phyloP scores from a whole-genome alignment of 768 basidiomycete genomes.

The Multifurca ochricompacta region DNA sequence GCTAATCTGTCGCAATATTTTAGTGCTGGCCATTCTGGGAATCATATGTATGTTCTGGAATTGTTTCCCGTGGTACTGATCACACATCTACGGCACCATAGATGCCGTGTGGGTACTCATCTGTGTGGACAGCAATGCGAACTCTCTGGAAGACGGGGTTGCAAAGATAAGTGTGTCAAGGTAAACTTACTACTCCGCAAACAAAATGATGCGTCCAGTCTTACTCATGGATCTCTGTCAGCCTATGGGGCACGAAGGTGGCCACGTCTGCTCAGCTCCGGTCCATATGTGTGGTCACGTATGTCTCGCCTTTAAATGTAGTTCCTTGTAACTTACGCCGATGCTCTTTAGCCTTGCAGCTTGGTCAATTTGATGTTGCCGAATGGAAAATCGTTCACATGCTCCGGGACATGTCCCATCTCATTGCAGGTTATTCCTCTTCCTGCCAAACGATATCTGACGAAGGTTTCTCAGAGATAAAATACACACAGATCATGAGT shows the following conservation, averaged over 20 bases:
- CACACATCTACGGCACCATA: slow-evolving; percentile 19
- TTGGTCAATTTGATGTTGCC: slow-evolving; percentile 6
- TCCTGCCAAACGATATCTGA: neutral
- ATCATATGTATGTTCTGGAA: slow-evolving; percentile 37
- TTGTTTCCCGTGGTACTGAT: neutral
- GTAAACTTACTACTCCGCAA: too few species aligned
- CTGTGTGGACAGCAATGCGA: slow-evolving; percentile 47
- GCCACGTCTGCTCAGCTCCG: slow-evolving; percentile 47
- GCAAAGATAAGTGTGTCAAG: slow-evolving; percentile 44
- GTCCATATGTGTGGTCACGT: slow-evolving; percentile 52
- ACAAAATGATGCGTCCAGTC: too few species aligned
- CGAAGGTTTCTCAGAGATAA: slow-evolving; percentile 32
- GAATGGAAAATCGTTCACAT: slow-evolving; percentile 10
- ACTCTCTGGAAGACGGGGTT: slow-evolving; percentile 41
- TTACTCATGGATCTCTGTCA: slow-evolving; percentile 19
- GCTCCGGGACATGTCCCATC: slow-evolving; percentile 11
- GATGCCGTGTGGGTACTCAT: slow-evolving; percentile 44
- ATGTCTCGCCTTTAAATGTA: neutral
- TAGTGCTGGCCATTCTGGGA: slow-evolving; percentile 52
- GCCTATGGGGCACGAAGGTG: slow-evolving; percentile 44
- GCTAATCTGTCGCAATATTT: neutral
- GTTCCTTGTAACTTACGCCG: neutral
- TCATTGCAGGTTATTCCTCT: slow-evolving; percentile 8
- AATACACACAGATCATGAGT: slow-evolving; percentile 40
- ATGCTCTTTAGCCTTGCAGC: slow-evolving; percentile 11